Evolutionary conservation across 2,329 filamentous ascomycete species (phyloP), one percentile per base, ranked within the genome.

Genomic region (Xylariaceae sp.): DNA sequence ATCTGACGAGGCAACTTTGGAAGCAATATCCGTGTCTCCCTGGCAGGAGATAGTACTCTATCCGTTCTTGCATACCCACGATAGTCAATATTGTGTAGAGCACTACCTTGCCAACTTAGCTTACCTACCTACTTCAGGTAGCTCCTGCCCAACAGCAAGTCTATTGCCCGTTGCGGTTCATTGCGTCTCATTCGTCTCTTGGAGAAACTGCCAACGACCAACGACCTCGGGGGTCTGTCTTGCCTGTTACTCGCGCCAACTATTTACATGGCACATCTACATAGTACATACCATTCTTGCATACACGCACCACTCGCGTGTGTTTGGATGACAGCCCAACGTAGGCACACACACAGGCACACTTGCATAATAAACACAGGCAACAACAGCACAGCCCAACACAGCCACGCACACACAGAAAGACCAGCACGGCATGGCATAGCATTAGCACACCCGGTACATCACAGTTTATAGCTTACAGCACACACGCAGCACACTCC

Each of bases 121-220:
- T 40, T 45, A 45, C 42, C 38, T 46, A 48, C 36, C 40, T 36
- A 36, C 43, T 45, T 48, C 40, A 46, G 46, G 43, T 26, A 41
- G 38, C 27, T 45, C 44, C 38, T 48, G 46, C 46, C 46, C 46
- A 48, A 48, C 44, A 34, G 36, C 34, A 48, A 37, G 32, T 41
- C 46, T 31, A 36, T 31, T 41, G 17, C 38, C n/a, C n/a, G n/a
- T n/a, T n/a, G n/a, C n/a, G n/a, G n/a, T n/a, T n/a, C n/a, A n/a
- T n/a, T n/a, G 27, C 26, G 32, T 41, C 38, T 31, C 37, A 48
- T 46, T 46, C 46, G 40, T 41, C 40, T 41, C 38, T 36, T 42
- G 7, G 11, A 24, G n/a, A 6, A 11, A 11, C 21, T 34, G 44
- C 34, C 39, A n/a, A 30, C 35, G 34, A 33, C 28, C 21, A 32